Evolutionary conservation across 192 early-diverging fungal species (phyloP), one percentile per base, ranked within the genome.

Genomic region (Chytriomyces confervae): DNA sequence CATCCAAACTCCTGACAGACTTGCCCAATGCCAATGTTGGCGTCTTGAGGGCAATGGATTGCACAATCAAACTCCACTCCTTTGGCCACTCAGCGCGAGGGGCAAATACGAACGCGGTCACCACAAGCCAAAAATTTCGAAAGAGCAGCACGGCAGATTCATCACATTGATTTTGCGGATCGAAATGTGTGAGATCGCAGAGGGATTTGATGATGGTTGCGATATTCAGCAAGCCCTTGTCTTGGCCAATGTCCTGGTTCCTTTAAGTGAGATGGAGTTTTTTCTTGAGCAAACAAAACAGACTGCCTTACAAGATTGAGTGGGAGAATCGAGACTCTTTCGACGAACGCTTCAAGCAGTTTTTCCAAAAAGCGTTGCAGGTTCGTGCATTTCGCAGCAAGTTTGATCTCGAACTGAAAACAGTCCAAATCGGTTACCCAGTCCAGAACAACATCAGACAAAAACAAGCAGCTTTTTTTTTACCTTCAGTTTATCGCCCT

Each of bases 91-190:
- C 81, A 0, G 91, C 87, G 46, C 94, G 89, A 9, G 90, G 86
- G 46, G 92, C 84, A 66, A 94, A 91, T 1, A 96, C 92, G 79
- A 89, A 91, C 11, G 93, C 80, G 4, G 95, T 91, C 66, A 93
- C 87, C 66, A 94, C 92, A 75, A 98, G 91, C 97, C 97, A 99
- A 49, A 94, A 88, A 80, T 95, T 94, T 61, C 96, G 89, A 85
- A 96, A 96, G 36, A 93, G 74, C 45, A 86, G 79, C 5, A 90
- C 86, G 20, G 90, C 84, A 71, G 94, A 93, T 4, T 27, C n/a
- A 29, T 70, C 61, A 8, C 50, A 36, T 7, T 49, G 6, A 45
- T 77, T 51, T 36, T 75, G 62, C 6, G 60, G 67, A 24, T 47
- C 46, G 45, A 85, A 79, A 16, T 61, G 27, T 43, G 66, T 51